Evolutionary conservation across 2,329 filamentous ascomycete genomes (phyloP).

Genomic region (Epichloe sibirici): DNA sequence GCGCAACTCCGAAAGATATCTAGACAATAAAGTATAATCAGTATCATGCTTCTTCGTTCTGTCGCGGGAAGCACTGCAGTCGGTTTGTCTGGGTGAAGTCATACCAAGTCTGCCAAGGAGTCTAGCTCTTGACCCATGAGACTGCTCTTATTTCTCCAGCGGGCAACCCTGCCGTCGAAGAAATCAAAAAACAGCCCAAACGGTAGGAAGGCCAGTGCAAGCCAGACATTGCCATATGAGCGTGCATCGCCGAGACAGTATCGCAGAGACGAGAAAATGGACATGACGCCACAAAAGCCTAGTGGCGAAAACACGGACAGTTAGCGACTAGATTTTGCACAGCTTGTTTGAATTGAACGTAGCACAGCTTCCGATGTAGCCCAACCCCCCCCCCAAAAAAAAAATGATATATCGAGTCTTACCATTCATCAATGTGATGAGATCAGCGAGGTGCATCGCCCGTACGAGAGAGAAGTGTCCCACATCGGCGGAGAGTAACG

Average conservation of each 20-base stretch:
- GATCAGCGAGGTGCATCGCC: constrained; percentile 66
- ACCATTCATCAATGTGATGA: constrained; percentile 77
- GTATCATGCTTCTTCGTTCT: background rate
- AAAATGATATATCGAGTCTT: constrained; percentile 7
- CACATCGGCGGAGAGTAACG: constrained; percentile 54
- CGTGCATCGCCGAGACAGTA: constrained; percentile 69
- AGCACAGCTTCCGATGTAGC: background rate
- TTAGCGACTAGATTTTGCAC: background rate
- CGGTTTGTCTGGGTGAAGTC: constrained; percentile 12
- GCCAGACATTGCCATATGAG: constrained; percentile 59
- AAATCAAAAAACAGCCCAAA: constrained; percentile 96
- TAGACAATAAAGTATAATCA: constrained; percentile 24
- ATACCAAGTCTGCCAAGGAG: constrained; percentile 85
- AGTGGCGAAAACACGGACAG: background rate
- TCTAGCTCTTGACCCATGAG: constrained; percentile 97
- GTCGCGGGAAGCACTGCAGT: background rate
- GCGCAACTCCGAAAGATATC: constrained; percentile 92
- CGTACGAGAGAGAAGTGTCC: constrained; percentile 62
- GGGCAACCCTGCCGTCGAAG: constrained; percentile 90
- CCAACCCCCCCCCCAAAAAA: background rate
- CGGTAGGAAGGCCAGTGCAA: constrained; percentile 76
- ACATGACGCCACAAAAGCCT: constrained; percentile 85
- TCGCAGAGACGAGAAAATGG: constrained; percentile 85
- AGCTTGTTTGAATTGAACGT: background rate
- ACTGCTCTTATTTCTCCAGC: constrained; percentile 93